These are phyloP conservation scores for Triticum urartu DNA, from an alignment of 176 grass and related monocot species.

Conservation along the genomic window DNA sequence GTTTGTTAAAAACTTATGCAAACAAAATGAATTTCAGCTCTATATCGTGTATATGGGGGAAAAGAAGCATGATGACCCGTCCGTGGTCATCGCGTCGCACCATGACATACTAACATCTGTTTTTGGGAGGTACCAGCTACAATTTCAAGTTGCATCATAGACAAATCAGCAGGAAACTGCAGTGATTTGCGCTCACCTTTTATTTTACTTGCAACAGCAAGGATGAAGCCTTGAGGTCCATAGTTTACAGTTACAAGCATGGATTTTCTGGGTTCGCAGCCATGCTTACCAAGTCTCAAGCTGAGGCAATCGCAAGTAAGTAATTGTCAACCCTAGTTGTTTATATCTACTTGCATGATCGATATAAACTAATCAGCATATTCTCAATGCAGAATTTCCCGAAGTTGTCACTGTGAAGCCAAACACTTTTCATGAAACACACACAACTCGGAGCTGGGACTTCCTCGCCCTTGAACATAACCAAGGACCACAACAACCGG, in stretches of 20 bases:
- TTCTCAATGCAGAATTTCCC: not conserved
- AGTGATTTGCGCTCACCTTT: not conserved
- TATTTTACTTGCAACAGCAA: not conserved
- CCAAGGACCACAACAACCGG: not conserved
- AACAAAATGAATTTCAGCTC: constrained; percentile 12
- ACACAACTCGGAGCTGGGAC: constrained; percentile 51
- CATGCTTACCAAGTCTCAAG: constrained; percentile 17
- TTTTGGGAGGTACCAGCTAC: constrained; percentile 6
- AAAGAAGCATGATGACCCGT: constrained; percentile 26
- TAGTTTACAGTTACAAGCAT: constrained; percentile 25
- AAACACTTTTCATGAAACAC: not conserved
- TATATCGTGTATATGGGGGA: constrained; percentile 36
- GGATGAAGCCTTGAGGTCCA: constrained; percentile 9
- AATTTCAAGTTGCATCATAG: too few relatives aligned
- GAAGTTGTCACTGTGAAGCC: constrained; percentile 37
- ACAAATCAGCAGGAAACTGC: too few relatives aligned
- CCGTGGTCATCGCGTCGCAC: not conserved
- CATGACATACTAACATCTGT: constrained; percentile 3
- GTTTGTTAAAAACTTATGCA: too few relatives aligned
- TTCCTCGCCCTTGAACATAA: constrained; percentile 27
- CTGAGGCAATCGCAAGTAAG: not conserved
- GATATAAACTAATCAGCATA: not conserved
- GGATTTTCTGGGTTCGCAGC: constrained; percentile 30
- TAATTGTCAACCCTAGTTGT: too few relatives aligned
- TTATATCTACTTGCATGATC: too few relatives aligned